Percentiles rank a stretch among this genome's conserved stretches.
Conservation (phyloP, 148 eudicot species). For the Fagopyrum homotropicum region DNA sequence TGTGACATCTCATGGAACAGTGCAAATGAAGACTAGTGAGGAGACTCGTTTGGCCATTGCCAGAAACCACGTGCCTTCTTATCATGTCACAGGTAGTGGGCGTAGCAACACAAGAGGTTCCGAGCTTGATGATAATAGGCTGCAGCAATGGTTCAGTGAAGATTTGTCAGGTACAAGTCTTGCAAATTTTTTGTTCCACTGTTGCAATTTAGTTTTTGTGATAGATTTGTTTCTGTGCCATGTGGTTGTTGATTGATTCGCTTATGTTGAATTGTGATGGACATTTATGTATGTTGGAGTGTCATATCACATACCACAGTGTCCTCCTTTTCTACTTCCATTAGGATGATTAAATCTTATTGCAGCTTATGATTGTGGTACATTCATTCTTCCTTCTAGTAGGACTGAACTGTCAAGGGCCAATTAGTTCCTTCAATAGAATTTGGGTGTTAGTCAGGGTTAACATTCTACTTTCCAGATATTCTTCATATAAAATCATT, state of each 20-base stretch:
- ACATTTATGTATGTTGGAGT: background rate
- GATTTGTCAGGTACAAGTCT: constrained; percentile 69
- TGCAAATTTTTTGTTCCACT: background rate
- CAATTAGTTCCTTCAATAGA: too few relatives aligned
- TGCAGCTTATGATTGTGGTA: background rate
- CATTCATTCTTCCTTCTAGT: too few relatives aligned
- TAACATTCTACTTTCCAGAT: too few relatives aligned
- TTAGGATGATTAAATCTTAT: background rate
- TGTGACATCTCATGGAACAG: constrained; percentile 27
- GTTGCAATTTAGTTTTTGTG: background rate
- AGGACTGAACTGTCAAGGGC: too few relatives aligned
- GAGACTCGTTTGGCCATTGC: constrained; percentile 68
- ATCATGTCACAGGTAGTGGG: constrained; percentile 40
- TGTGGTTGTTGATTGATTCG: background rate
- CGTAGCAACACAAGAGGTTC: constrained; percentile 45
- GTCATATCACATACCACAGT: background rate
- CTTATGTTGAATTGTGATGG: background rate
- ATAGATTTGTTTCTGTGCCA: background rate
- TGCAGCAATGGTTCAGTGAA: constrained; percentile 93
- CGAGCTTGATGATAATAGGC: constrained; percentile 54
- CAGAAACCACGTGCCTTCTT: constrained; percentile 37
- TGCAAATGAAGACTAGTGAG: constrained; percentile 23
- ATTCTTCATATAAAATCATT: too few relatives aligned
- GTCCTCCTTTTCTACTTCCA: background rate
- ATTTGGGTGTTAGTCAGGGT: too few relatives aligned